These are phyloP conservation scores for Gastrodia elata DNA, from an alignment of 106 monocot species.

Conservation along the genomic window DNA sequence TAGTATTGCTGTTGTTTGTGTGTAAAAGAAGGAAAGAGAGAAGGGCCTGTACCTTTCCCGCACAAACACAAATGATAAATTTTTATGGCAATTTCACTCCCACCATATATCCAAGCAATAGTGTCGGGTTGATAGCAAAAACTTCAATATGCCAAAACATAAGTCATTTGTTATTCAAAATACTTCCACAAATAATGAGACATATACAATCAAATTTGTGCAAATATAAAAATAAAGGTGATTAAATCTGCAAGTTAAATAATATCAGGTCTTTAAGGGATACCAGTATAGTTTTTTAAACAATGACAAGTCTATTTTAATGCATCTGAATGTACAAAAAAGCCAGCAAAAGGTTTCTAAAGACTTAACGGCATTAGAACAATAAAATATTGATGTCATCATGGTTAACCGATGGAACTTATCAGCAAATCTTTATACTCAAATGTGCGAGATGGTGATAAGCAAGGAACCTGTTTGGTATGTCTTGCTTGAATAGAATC, in stretches of 20 bases:
- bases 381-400: not conserved
- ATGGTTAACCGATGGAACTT: too few species aligned
- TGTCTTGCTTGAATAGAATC: too few species aligned
- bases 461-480: too few species aligned
- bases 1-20: too few species aligned
- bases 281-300: not conserved
- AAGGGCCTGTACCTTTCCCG: too few species aligned
- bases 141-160: not conserved
- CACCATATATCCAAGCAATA: not conserved
- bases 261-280: not conserved
- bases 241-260: not conserved
- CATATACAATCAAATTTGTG: not conserved
- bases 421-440: too few species aligned
- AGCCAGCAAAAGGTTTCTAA: not conserved
- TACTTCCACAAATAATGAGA: not conserved
- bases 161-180: not conserved
- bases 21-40: too few species aligned
- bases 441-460: too few species aligned
- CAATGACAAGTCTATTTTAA: not conserved
- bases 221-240: not conserved
- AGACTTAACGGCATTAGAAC: not conserved
- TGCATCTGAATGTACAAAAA: not conserved
- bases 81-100: not conserved
- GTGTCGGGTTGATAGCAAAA: not conserved
- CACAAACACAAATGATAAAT: too few species aligned